Evolutionary conservation across 176 grass and related monocot genomes (phyloP).

Genomic region (Rhynchospora pubera): DNA sequence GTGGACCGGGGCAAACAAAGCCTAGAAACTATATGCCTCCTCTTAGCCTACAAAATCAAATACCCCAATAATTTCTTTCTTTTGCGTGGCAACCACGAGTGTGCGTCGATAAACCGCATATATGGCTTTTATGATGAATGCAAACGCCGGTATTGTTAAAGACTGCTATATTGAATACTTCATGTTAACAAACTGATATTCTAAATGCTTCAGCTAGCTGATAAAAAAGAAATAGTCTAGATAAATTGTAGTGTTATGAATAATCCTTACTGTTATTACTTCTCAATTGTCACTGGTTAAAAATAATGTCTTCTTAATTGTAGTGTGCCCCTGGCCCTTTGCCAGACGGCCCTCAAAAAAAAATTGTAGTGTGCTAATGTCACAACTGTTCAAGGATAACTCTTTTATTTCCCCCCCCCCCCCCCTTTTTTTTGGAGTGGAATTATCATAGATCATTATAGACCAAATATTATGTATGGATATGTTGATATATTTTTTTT

Average conservation of each 20-base stretch:
- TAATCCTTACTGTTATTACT: not conserved
- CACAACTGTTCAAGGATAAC: not conserved
- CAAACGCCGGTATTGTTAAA: conserved; percentile 29
- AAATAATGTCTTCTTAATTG: not conserved
- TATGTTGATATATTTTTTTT: not conserved
- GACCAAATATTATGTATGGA: not conserved
- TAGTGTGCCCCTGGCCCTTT: no score
- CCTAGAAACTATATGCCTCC: conserved; percentile 60
- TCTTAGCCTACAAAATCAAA: conserved; percentile 47
- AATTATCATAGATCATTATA: not conserved
- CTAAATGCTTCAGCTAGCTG: not conserved
- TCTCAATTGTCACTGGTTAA: not conserved
- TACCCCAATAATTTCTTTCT: conserved; percentile 51
- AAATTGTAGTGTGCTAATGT: not conserved
- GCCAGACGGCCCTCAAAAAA: no score
- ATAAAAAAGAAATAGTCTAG: not conserved
- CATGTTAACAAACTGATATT: not conserved
- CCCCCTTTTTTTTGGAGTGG: not conserved
- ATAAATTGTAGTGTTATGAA: no score
- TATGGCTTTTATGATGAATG: conserved; percentile 68
- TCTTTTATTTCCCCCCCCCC: not conserved
- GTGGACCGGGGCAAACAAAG: conserved; percentile 56
- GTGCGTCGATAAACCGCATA: conserved; percentile 51
- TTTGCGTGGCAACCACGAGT: conserved; percentile 51
- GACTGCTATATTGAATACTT: not conserved